Conservation (phyloP, 2,329 filamentous ascomycete genomes). For the Orbilia oligospora region DNA sequence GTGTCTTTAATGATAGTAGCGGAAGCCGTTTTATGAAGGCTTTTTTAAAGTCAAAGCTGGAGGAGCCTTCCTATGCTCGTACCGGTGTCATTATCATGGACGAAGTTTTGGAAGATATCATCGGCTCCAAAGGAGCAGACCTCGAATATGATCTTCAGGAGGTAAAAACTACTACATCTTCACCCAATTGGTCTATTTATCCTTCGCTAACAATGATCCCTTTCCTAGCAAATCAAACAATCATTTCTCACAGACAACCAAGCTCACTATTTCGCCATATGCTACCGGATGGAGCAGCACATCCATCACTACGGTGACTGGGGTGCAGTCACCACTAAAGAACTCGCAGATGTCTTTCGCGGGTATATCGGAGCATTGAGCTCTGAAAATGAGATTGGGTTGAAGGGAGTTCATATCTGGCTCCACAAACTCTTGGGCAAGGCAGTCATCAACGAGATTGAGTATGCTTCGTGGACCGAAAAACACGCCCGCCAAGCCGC, state of each 20-base stretch:
- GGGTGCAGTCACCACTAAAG: conserved; percentile 37
- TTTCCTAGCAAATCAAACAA: conserved; percentile 36
- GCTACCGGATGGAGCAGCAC: conserved; percentile 55
- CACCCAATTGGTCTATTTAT: too few species aligned
- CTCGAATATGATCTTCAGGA: neutral
- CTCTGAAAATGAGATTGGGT: conserved; percentile 33
- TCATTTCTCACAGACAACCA: conserved; percentile 48
- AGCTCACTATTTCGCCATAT: conserved; percentile 54
- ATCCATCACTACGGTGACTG: conserved; percentile 43
- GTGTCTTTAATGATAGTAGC: neutral
- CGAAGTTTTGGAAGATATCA: conserved; percentile 17
- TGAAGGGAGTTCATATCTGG: conserved; percentile 8
- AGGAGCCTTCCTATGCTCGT: conserved; percentile 2
- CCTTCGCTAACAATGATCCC: neutral
- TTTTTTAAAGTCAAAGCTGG: conserved; percentile 8
- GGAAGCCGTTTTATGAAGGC: conserved; percentile 20
- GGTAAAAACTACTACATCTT: neutral
- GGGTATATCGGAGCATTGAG: conserved; percentile 46
- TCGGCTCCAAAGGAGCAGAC: neutral
- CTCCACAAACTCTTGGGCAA: conserved; percentile 28
- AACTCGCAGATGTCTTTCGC: conserved; percentile 50
- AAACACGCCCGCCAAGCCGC: neutral
- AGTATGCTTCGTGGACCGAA: conserved; percentile 28
- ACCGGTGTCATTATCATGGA: neutral
- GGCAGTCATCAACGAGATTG: conserved; percentile 29